Evolutionary conservation across 495 filamentous ascomycete genomes (phyloP), one percentile per base, ranked within the genome.

Genomic region (Talaromyces thailandensis): DNA sequence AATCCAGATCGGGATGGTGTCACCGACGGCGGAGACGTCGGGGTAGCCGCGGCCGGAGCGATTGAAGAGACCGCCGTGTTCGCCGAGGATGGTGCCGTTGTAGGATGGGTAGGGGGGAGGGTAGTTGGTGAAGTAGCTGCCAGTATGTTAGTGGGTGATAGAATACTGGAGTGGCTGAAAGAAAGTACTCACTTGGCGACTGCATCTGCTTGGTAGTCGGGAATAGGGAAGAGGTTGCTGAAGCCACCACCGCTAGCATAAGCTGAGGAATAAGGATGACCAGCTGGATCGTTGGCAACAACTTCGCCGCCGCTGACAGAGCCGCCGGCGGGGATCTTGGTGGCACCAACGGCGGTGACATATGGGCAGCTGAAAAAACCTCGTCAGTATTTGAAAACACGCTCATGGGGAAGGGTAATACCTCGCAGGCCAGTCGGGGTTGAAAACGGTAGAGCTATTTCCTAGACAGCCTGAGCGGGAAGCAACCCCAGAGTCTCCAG

Each of bases 201-300:
- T 1, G 80, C 80, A 1, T 66, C 29, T 11, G 75, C 50, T 68
- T 92, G 88, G 66, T 84, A 91, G 6, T 63, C 57, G 0, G 88
- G 86, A 9, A 78, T 70, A 23, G 74, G 67, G 71, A 86, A 91
- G 68, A 88, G 75, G 67, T 90, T 89, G 64, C 81, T 85, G 72
- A 90, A 90, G 12, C 86, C 87, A 37, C 87, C 86, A 24, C 86
- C 86, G 7, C 81, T 84, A 25, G 72, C 71, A 72, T 82, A 79
- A 58, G 58, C 74, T 26, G 32, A 43, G 16, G 8, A 48, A 26
- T n/a, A 60, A 43, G 58, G 59, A 32, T 61, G 43, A 6, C 40
- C 43, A 52, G 59, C 43, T 81, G 66, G 29, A 69, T 64, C 60
- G 75, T 74, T 66, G 66, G 80, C 66, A 61, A 74, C 71, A 63